Evolutionary conservation across 2,329 filamentous ascomycete genomes (phyloP).

Genomic region (Sclerotinia spermophila): DNA sequence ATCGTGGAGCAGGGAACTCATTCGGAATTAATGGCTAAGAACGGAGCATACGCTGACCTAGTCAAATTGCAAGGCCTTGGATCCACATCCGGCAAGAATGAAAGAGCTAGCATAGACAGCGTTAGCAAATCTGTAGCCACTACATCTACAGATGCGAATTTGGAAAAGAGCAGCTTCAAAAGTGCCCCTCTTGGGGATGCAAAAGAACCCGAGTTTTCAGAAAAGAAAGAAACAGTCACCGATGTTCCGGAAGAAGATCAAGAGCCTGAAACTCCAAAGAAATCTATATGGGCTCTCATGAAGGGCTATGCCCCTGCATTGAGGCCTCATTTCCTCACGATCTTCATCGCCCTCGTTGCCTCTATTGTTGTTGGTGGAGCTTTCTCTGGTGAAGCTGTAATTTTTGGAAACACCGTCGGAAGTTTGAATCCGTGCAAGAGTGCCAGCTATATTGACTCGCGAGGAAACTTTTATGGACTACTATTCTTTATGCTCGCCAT

Average conservation of each 20-base stretch:
- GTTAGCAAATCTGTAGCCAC: slow-evolving; percentile 18
- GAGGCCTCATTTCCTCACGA: slow-evolving; percentile 21
- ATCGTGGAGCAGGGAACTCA: slow-evolving; percentile 76
- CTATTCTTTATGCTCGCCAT: slow-evolving; percentile 50
- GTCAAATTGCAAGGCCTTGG: slow-evolving; percentile 53
- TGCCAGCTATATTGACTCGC: slow-evolving; percentile 26
- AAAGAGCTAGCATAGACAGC: slow-evolving; percentile 22
- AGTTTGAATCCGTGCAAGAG: slow-evolving; percentile 47
- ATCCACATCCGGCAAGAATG: slow-evolving; percentile 24
- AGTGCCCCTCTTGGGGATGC: slow-evolving; percentile 3
- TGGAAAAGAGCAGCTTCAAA: slow-evolving; percentile 16
- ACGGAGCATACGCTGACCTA: slow-evolving; percentile 63
- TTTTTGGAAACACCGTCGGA: slow-evolving; percentile 51
- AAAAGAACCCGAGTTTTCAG: neutral
- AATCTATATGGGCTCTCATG: slow-evolving; percentile 23
- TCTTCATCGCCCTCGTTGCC: slow-evolving; percentile 42
- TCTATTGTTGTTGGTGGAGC: slow-evolving; percentile 53
- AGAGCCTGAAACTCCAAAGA: slow-evolving; percentile 22
- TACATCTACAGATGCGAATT: slow-evolving; percentile 19
- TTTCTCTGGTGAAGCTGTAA: slow-evolving; percentile 52
- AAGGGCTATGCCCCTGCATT: slow-evolving; percentile 17
- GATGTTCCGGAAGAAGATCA: slow-evolving; percentile 17
- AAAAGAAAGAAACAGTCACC: neutral
- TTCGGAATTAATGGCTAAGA: slow-evolving; percentile 58
- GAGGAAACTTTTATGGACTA: slow-evolving; percentile 40